Evolutionary conservation across 805 yeast species (phyloP).

Genomic region (Starmera dryadoides): DNA sequence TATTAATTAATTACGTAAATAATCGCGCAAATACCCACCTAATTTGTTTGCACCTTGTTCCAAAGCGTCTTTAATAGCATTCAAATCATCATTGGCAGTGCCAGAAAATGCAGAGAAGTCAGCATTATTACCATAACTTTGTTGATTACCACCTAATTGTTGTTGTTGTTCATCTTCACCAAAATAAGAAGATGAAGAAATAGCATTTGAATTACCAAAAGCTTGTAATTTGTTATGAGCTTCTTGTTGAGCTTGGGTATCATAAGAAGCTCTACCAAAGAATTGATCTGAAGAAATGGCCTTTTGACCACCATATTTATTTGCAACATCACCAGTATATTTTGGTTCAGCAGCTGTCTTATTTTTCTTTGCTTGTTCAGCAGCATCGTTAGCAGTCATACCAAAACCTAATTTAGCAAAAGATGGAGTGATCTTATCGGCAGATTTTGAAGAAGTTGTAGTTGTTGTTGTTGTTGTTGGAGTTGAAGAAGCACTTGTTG

Average conservation of each 20-base stretch:
- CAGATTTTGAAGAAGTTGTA: conserved; percentile 5
- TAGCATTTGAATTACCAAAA: conserved; percentile 81
- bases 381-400: conserved; percentile 63
- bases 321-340: conserved; percentile 69
- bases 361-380: conserved; percentile 33
- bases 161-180: conserved; percentile 77
- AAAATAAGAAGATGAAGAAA: conserved; percentile 87
- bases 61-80: conserved; percentile 81
- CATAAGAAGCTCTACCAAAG: conserved; percentile 84
- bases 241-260: conserved; percentile 68
- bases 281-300: conserved; percentile 94
- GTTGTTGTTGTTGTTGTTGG: conserved; percentile 4
- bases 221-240: conserved; percentile 76
- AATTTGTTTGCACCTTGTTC: conserved; percentile 92
- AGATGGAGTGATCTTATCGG: conserved; percentile 42
- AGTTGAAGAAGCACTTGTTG: conserved; percentile 3
- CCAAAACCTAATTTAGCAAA: conserved; percentile 88
- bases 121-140: conserved; percentile 22
- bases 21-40: conserved; percentile 81
- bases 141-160: conserved; percentile 19
- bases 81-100: conserved; percentile 83
- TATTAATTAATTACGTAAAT: conserved; percentile 50
- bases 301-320: conserved; percentile 81
- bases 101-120: conserved; percentile 64
- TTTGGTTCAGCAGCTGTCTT: conserved; percentile 46